Evolutionary conservation across 805 yeast genomes (phyloP).

Genomic region (Clavispora phyllophila): DNA sequence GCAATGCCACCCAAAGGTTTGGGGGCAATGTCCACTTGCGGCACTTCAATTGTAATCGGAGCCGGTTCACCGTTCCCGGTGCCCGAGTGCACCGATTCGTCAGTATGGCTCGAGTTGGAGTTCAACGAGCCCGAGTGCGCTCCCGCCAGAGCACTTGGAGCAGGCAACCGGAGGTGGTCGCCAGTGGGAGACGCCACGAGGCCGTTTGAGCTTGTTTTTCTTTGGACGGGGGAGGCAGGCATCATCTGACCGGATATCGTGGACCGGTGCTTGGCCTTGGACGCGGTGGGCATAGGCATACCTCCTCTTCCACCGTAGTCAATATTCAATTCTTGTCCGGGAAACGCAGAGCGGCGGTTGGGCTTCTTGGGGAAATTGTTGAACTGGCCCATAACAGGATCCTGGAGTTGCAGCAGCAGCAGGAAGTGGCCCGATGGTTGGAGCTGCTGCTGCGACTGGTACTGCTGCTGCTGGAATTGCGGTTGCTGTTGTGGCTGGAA

Average conservation of each 20-base stretch:
- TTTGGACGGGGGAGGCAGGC: slow-evolving; percentile 1
- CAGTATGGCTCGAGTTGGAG: slow-evolving; percentile 18
- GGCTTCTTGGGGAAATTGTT: slow-evolving; percentile 22
- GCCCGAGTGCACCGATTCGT: slow-evolving; percentile 12
- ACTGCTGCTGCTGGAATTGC: slow-evolving; percentile 10
- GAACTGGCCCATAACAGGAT: background rate
- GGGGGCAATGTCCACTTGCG: slow-evolving; percentile 10
- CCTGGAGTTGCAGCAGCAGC: slow-evolving; percentile 4
- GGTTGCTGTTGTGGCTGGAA: slow-evolving; percentile 13
- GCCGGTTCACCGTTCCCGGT: slow-evolving; percentile 17
- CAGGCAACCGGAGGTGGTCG: slow-evolving; percentile 7
- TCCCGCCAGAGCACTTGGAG: slow-evolving; percentile 7
- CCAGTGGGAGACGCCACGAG: background rate
- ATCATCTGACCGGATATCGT: background rate
- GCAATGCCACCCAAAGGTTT: slow-evolving; percentile 30
- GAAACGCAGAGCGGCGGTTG: slow-evolving; percentile 34
- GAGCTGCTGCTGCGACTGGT: background rate
- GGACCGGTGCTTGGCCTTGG: slow-evolving; percentile 11
- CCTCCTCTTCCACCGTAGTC: slow-evolving; percentile 46
- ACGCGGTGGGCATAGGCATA: slow-evolving; percentile 35
- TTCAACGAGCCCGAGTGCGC: slow-evolving; percentile 17
- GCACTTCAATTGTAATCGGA: slow-evolving; percentile 14
- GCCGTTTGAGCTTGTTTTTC: slow-evolving; percentile 10
- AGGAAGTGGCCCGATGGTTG: background rate
- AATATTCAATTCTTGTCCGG: slow-evolving; percentile 27